These are phyloP conservation scores for Lasiodiplodia citricola DNA, from an alignment of 2,329 filamentous ascomycete genomes.

Conservation along the genomic window DNA sequence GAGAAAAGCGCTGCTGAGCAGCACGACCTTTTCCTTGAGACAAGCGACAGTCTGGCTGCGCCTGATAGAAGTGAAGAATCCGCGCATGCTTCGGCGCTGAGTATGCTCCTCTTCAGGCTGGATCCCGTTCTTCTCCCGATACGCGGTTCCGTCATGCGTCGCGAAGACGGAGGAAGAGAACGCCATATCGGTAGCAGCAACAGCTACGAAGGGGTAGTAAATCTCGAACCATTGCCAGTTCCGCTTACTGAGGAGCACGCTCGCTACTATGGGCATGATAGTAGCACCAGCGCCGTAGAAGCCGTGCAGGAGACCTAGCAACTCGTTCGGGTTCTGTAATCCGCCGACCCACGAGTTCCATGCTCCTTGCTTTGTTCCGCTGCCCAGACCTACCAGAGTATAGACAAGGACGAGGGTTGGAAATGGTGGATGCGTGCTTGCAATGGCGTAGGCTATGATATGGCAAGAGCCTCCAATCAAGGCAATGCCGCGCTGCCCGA, in stretches of 20 bases:
- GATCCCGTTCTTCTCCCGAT: too few species aligned
- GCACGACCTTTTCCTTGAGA: conserved; percentile 57
- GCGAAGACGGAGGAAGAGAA: conserved; percentile 63
- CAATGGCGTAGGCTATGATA: conserved; percentile 66
- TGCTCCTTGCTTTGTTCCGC: conserved; percentile 68
- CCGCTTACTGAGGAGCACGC: conserved; percentile 70
- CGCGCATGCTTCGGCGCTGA: too few species aligned
- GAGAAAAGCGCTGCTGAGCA: conserved; percentile 72
- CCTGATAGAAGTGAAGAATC: too few species aligned
- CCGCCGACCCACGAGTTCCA: conserved; percentile 70
- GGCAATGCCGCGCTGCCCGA: conserved; percentile 75
- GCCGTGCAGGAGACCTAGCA: conserved; percentile 74
- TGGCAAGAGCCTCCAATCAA: conserved; percentile 67
- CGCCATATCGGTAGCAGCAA: conserved; percentile 61
- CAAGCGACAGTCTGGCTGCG: conserved; percentile 45
- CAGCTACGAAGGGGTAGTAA: conserved; percentile 75
- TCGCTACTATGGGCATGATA: conserved; percentile 71
- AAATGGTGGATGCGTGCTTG: conserved; percentile 72
- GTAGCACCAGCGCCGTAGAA: conserved; percentile 75
- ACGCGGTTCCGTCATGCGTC: too few species aligned
- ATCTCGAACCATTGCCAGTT: conserved; percentile 71
- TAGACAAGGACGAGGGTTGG: conserved; percentile 69
- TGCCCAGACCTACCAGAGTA: conserved; percentile 71
- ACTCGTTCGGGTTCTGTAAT: conserved; percentile 74
- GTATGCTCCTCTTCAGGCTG: too few species aligned